Percentiles rank a stretch among this genome's conserved stretches.
phyloP scores from a whole-genome alignment of 2,329 filamentous ascomycete genomes.

The Didymosphaeria variabile region DNA sequence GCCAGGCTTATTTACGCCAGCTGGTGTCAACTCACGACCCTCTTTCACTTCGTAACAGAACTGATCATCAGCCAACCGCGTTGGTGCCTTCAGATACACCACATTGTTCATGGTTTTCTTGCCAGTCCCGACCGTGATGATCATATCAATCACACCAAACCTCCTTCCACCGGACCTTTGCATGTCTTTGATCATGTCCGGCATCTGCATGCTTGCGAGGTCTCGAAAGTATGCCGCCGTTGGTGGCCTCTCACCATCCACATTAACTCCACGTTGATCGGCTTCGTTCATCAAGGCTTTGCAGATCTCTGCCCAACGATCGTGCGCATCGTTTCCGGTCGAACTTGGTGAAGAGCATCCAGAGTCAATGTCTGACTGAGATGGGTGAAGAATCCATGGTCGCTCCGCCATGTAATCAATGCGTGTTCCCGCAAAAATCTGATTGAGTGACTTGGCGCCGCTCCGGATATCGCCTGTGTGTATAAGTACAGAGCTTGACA shows the following conservation, averaged over 20 bases:
- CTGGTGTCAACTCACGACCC: neutral
- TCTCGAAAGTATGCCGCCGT: slow-evolving; percentile 51
- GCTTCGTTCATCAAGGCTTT: slow-evolving; percentile 46
- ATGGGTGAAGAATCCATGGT: slow-evolving; percentile 54
- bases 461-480: slow-evolving; percentile 31
- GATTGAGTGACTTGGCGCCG: slow-evolving; percentile 29
- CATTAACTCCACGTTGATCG: slow-evolving; percentile 43
- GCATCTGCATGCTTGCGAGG: slow-evolving; percentile 51
- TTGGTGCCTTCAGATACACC: slow-evolving; percentile 36
- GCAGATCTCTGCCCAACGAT: slow-evolving; percentile 48
- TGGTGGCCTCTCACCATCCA: slow-evolving; percentile 41
- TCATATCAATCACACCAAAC: slow-evolving; percentile 52
- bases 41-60: slow-evolving; percentile 20
- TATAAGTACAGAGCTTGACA: slow-evolving; percentile 46
- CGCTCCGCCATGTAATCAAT: slow-evolving; percentile 53
- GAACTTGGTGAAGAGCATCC: neutral
- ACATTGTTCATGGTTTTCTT: slow-evolving; percentile 33
- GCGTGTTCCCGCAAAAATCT: slow-evolving; percentile 51
- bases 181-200: slow-evolving; percentile 40
- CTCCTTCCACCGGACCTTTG: slow-evolving; percentile 39
- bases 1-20: neutral
- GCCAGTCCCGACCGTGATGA: slow-evolving; percentile 42
- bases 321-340: neutral
- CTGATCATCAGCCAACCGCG: slow-evolving; percentile 32
- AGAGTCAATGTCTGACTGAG: slow-evolving; percentile 10